Percentiles rank a stretch among this genome's conserved stretches.
Evolutionary conservation across 139 green algal genomes (phyloP).

Genomic region (Edaphochlamys debaryana): DNA sequence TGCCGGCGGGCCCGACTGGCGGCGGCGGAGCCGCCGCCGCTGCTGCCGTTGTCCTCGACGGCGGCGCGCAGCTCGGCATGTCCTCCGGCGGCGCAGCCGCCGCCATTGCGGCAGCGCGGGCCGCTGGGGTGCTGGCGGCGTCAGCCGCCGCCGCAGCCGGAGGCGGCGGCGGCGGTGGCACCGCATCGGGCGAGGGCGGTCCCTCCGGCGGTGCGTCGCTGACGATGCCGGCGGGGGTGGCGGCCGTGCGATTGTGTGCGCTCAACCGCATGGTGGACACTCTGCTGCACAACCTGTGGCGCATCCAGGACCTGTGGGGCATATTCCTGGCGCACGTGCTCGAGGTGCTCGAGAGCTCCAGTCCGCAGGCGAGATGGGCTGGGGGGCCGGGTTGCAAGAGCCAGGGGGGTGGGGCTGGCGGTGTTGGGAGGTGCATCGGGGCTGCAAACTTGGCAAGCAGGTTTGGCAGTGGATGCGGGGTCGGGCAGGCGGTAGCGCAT

Average conservation of each 20-base stretch:
- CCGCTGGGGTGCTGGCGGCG: not conserved
- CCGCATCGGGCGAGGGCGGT: not conserved
- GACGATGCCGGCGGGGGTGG: not conserved
- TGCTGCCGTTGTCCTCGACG: not conserved
- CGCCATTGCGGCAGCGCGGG: not conserved
- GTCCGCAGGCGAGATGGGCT: not conserved
- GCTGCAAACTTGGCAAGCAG: too few relatives aligned
- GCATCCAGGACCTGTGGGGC: constrained; percentile 81
- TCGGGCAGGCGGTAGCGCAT: not conserved
- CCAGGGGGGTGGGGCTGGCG: too few relatives aligned
- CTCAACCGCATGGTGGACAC: constrained; percentile 82
- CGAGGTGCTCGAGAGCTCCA: constrained; percentile 68
- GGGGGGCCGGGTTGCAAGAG: too few relatives aligned
- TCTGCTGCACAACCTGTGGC: constrained; percentile 72
- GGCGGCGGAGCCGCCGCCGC: not conserved
- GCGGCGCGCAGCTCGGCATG: not conserved
- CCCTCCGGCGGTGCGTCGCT: not conserved
- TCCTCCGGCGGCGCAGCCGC: not conserved
- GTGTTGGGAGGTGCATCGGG: too few relatives aligned
- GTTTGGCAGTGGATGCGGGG: not conserved
- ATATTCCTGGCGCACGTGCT: constrained; percentile 84
- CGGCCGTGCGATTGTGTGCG: constrained; percentile 61
- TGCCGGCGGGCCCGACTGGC: not conserved
- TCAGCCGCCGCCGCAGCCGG: not conserved
- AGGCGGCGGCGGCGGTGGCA: not conserved